phyloP scores from a whole-genome alignment of 352 stramenopile species.

The Elongisporangium anandrum region DNA sequence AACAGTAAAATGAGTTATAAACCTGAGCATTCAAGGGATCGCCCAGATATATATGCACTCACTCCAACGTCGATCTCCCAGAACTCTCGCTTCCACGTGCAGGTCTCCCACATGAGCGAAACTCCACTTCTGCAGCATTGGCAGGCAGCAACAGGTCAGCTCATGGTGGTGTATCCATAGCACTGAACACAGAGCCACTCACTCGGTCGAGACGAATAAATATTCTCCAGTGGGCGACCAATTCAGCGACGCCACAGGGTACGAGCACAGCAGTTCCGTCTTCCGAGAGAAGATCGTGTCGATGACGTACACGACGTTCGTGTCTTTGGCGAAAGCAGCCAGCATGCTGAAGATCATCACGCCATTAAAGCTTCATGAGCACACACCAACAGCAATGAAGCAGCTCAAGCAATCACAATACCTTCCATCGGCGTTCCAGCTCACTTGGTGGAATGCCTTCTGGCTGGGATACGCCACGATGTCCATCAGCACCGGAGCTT shows the following conservation, averaged over 20 bases:
- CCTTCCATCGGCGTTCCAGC: constrained; percentile 71
- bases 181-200: constrained; percentile 10
- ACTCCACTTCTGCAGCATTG: constrained; percentile 48
- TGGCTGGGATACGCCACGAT: constrained; percentile 56
- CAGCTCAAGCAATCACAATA: constrained; percentile 1
- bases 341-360: constrained; percentile 40
- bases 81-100: constrained; percentile 75
- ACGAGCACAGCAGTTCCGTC: constrained; percentile 59
- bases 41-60: constrained; percentile 16
- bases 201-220: constrained; percentile 72
- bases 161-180: not conserved
- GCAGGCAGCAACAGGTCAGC: not conserved
- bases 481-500: constrained; percentile 50
- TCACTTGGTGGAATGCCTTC: constrained; percentile 42
- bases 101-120: constrained; percentile 75
- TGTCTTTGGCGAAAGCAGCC: constrained; percentile 44
- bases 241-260: constrained; percentile 41
- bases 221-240: constrained; percentile 84
- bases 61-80: constrained; percentile 67
- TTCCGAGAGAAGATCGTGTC: constrained; percentile 49
- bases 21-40: not conserved
- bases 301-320: constrained; percentile 48
- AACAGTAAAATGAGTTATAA: constrained; percentile 4
- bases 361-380: not conserved
- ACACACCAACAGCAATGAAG: not conserved